Evolutionary conservation across 2,329 filamentous ascomycete genomes (phyloP).

Genomic region (Juglanconis juglandina): DNA sequence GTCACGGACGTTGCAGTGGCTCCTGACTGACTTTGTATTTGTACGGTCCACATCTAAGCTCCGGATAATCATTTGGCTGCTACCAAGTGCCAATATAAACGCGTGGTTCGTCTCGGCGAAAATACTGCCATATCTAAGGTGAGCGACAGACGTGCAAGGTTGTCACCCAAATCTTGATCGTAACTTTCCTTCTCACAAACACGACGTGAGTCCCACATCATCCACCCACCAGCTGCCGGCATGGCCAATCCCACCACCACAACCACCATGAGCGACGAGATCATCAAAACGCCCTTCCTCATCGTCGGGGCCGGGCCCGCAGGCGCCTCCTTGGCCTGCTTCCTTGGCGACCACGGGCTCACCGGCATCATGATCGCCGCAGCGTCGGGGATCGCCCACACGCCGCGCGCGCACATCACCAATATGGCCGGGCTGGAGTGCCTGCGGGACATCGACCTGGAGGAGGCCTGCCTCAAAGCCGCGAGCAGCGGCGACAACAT

Average conservation of each 20-base stretch:
- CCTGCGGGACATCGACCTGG: constrained; percentile 49
- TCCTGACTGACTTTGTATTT: no score
- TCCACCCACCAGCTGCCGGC: neutral
- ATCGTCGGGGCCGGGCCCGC: constrained; percentile 43
- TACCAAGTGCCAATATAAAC: neutral
- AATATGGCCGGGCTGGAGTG: constrained; percentile 58
- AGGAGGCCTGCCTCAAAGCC: constrained; percentile 35
- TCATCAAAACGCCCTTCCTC: constrained; percentile 20
- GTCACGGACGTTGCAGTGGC: no score
- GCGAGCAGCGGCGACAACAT: constrained; percentile 39
- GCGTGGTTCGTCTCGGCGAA: no score
- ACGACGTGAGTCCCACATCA: neutral
- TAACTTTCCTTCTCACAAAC: neutral
- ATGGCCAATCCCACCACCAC: neutral
- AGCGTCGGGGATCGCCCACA: constrained; percentile 48
- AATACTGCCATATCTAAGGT: no score
- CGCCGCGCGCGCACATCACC: constrained; percentile 58
- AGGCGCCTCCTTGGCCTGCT: constrained; percentile 52
- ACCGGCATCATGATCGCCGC: constrained; percentile 52
- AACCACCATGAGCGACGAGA: constrained; percentile 5
- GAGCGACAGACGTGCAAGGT: no score
- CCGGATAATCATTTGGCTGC: no score
- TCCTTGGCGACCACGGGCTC: constrained; percentile 40
- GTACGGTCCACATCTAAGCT: neutral
- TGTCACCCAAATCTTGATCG: no score